Percentiles rank a stretch among this genome's conserved stretches.
Evolutionary conservation across 192 early-diverging fungal genomes (phyloP).

Genomic region (Coemansia sp.): DNA sequence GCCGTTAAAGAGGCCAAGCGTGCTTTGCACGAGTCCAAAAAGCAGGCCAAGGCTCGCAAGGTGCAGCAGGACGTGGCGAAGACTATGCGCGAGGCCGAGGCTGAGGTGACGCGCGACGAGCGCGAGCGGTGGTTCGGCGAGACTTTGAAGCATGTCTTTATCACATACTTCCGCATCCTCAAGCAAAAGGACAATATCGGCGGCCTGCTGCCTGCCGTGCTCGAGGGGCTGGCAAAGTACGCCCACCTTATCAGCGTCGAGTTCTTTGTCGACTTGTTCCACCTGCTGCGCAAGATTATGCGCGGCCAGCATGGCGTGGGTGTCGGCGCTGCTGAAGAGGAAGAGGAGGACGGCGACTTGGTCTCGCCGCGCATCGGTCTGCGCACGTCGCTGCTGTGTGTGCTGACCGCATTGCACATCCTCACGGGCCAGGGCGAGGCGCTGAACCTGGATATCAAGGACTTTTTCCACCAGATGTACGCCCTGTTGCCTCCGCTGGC

Average conservation of each 20-base stretch:
- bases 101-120: conserved; percentile 82
- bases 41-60: conserved; percentile 69
- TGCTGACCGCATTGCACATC: conserved; percentile 87
- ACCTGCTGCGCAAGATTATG: conserved; percentile 83
- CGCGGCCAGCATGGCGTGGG: conserved; percentile 63
- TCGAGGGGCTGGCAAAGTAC: conserved; percentile 73
- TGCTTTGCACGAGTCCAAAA: conserved; percentile 67
- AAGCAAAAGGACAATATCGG: conserved; percentile 79
- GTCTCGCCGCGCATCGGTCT: conserved; percentile 57
- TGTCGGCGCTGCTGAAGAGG: conserved; percentile 51
- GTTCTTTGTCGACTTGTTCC: conserved; percentile 90
- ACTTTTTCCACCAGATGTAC: conserved; percentile 90
- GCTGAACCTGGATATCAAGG: conserved; percentile 89
- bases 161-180: conserved; percentile 94
- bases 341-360: conserved; percentile 22
- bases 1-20: conserved; percentile 57
- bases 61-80: conserved; percentile 52
- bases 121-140: conserved; percentile 85
- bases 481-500: conserved; percentile 72
- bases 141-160: conserved; percentile 92
- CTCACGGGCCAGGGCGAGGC: conserved; percentile 91
- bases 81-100: conserved; percentile 87
- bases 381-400: conserved; percentile 81
- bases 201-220: conserved; percentile 64
- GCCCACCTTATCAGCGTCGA: conserved; percentile 97